These are phyloP conservation scores for Leccinum imitatum DNA, from an alignment of 768 basidiomycete species.

Conservation along the genomic window DNA sequence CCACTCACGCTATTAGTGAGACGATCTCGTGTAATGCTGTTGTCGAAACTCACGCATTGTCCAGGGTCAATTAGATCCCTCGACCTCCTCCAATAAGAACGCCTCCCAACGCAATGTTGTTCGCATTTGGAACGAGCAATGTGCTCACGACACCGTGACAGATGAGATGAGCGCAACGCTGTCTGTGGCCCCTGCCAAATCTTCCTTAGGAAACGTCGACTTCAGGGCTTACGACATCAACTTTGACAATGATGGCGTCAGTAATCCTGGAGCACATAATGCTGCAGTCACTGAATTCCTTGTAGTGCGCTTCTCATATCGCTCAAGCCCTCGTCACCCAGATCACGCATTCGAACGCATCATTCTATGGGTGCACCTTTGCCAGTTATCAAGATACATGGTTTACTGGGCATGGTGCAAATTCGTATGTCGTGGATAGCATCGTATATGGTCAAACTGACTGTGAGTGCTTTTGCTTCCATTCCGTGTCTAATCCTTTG, in stretches of 20 bases:
- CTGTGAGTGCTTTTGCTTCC: slow-evolving; percentile 38
- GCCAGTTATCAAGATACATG: slow-evolving; percentile 38
- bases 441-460: slow-evolving; percentile 68
- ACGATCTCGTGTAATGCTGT: neutral
- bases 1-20: slow-evolving; percentile 57
- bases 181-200: slow-evolving; percentile 53
- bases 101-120: slow-evolving; percentile 50
- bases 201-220: slow-evolving; percentile 51
- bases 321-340: slow-evolving; percentile 63
- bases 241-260: slow-evolving; percentile 64
- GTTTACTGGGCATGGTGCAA: slow-evolving; percentile 59
- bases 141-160: slow-evolving; percentile 43
- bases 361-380: slow-evolving; percentile 63
- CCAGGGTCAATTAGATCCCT: slow-evolving; percentile 50
- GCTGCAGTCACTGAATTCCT: neutral
- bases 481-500: neutral
- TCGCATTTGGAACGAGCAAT: slow-evolving; percentile 50
- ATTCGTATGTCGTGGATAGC: slow-evolving; percentile 61
- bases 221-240: slow-evolving; percentile 69
- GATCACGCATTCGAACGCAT: slow-evolving; percentile 62
- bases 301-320: slow-evolving; percentile 40
- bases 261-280: neutral
- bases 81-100: slow-evolving; percentile 40
- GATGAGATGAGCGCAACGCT: slow-evolving; percentile 62
- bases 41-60: slow-evolving; percentile 2